Conservation (phyloP, 768 basidiomycete species). For the Leccinum aurantiacum region DNA sequence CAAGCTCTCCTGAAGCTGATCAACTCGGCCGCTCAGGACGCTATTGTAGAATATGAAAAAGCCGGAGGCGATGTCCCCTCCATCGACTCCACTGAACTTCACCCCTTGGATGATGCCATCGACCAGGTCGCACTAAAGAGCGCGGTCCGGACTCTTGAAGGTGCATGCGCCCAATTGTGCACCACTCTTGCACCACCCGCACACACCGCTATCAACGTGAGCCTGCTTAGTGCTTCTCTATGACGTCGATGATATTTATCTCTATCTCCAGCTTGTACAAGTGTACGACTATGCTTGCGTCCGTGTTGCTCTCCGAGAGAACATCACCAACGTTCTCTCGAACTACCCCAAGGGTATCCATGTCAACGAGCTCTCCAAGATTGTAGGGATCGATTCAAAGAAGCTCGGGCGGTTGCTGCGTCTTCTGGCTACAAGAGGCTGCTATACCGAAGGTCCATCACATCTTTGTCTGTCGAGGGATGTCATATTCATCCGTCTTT, state of each 20-base stretch:
- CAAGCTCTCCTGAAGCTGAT: conserved; percentile 33
- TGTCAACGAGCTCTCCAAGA: conserved; percentile 28
- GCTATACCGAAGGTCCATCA: conserved; percentile 33
- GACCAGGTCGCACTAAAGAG: conserved; percentile 25
- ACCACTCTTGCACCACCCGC: conserved; percentile 35
- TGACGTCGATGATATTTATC: neutral
- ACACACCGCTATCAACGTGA: conserved; percentile 35
- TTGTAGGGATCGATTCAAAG: conserved; percentile 19
- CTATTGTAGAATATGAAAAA: conserved; percentile 36
- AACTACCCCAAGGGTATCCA: conserved; percentile 33
- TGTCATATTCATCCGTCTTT: neutral
- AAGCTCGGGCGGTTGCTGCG: conserved; percentile 35
- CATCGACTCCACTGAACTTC: conserved; percentile 34
- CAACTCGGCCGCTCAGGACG: conserved; percentile 30
- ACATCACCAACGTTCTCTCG: conserved; percentile 29
- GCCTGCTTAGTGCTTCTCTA: neutral
- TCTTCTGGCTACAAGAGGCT: conserved; percentile 30
- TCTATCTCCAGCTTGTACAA: conserved; percentile 24
- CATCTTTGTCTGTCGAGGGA: neutral
- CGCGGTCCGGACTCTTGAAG: conserved; percentile 33
- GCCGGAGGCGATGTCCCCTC: conserved; percentile 30
- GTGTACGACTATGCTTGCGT: conserved; percentile 30
- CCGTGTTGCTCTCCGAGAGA: conserved; percentile 28
- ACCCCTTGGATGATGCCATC: conserved; percentile 35
- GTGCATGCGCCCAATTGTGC: conserved; percentile 38